Base-by-base conservation (phyloP, 306 rosid species). In the Cicer arietinum region DNA sequence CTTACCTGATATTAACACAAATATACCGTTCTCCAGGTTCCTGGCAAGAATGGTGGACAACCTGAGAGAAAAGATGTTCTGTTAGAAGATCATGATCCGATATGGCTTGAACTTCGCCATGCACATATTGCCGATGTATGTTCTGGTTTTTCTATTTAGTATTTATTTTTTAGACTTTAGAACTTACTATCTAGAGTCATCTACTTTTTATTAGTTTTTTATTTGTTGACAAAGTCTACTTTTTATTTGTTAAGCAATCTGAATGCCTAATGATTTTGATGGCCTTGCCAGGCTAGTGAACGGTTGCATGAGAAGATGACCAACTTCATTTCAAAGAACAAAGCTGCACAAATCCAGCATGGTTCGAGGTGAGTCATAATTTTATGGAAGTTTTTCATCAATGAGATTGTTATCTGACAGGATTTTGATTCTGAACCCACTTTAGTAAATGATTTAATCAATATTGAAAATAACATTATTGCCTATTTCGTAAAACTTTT, bases 91-190 rank as follows among this genome's bases (percentile, higher is more conserved):
- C 96, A 94, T 76, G 98, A 94, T 84, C 98, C 96, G 45, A 83
- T 94, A 82, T 94, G 98, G 98, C 86, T 94, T 77, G 98, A 91
- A 82, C 96, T 94, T 85, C 91, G 97, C 56, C 97, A 91, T 82
- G 92, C 96, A 14, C 98, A 94, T 86, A 89, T 94, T 74, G 98
- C 98, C 71, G 90, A 91, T 84, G 98, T 94, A 87, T 81, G 88
- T 62, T 64, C 48, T 69, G 60, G 68, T 56, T 58, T 60, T 61
- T 53, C 48, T 64, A 30, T 70, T 53, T 69, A 25, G 67, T 61
- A 46, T 39, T 40, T 61, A 54, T 47, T 16, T 53, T 70, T 58
- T 62, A 17, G 74, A 62, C 69, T 53, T 20, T 45, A 48, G 13
- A 12, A 44, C 37, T 35, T 69, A 52, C 53, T 76, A 17, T 13